phyloP scores from a whole-genome alignment of 179 eudicot species.

The Monotropa hypopitys region DNA sequence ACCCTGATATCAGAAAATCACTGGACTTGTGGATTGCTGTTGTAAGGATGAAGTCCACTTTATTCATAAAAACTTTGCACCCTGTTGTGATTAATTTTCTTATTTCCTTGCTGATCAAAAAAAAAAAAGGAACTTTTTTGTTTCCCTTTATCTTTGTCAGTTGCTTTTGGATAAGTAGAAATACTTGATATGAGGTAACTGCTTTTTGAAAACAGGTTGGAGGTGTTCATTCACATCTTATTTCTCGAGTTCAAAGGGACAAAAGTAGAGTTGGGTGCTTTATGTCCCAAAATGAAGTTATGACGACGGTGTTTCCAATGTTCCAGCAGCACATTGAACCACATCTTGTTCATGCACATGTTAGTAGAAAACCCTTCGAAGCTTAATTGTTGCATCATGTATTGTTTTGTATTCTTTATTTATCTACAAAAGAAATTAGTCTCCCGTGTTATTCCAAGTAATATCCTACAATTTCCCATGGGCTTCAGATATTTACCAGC shows the following conservation, averaged over 20 bases:
- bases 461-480: background rate
- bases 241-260: constrained; percentile 96
- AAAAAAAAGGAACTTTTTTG: too few species aligned
- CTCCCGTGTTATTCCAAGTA: background rate
- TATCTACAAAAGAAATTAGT: background rate
- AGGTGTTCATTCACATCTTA: constrained; percentile 94
- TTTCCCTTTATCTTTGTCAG: background rate
- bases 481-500: background rate
- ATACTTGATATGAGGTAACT: constrained; percentile 8
- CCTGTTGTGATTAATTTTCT: constrained; percentile 5
- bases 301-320: constrained; percentile 96
- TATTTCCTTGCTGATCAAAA: too few species aligned
- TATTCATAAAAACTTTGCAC: background rate
- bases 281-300: constrained; percentile 86
- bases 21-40: constrained; percentile 97
- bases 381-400: background rate
- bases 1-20: constrained; percentile 81
- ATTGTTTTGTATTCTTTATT: background rate
- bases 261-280: constrained; percentile 73
- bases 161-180: background rate
- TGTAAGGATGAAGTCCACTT: constrained; percentile 40
- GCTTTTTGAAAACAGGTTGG: constrained; percentile 57
- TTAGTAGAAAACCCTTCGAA: constrained; percentile 28
- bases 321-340: constrained; percentile 98
- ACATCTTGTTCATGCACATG: constrained; percentile 99